Conservation (phyloP, 129 eudicot genomes). For the Artemisia argyi region DNA sequence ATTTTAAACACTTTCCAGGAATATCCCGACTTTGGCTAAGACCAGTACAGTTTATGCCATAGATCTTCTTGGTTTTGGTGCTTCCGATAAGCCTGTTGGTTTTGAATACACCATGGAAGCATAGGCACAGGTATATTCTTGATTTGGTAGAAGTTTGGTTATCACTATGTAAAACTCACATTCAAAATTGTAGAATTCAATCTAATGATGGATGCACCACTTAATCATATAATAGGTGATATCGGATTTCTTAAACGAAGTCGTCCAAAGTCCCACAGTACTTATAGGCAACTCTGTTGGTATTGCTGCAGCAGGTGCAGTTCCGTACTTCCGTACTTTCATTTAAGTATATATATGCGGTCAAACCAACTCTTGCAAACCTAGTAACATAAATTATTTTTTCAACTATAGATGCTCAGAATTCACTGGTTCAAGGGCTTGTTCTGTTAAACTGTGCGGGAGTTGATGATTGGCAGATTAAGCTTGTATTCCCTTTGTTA, state of each 20-base stretch:
- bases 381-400: constrained; percentile 4
- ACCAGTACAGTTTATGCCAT: constrained; percentile 66
- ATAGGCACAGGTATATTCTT: constrained; percentile 70
- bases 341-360: background rate
- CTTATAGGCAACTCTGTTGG: constrained; percentile 94
- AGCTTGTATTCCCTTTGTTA: constrained; percentile 78
- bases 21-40: constrained; percentile 66
- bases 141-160: background rate
- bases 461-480: constrained; percentile 97
- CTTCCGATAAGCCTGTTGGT: constrained; percentile 86
- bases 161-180: constrained; percentile 9
- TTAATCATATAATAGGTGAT: constrained; percentile 44
- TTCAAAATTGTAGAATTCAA: constrained; percentile 11
- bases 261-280: constrained; percentile 75
- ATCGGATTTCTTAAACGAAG: constrained; percentile 74
- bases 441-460: constrained; percentile 93
- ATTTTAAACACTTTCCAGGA: constrained; percentile 43
- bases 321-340: background rate
- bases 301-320: constrained; percentile 73
- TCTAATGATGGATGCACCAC: constrained; percentile 14
- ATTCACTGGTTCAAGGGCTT: constrained; percentile 60
- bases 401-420: constrained; percentile 39
- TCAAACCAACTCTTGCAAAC: background rate
- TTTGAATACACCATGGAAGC: constrained; percentile 80
- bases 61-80: constrained; percentile 97